Evolutionary conservation across 73 alveolate genomes (phyloP), one percentile per base, ranked within the genome.

Genomic region (Strombidium stylifer): DNA sequence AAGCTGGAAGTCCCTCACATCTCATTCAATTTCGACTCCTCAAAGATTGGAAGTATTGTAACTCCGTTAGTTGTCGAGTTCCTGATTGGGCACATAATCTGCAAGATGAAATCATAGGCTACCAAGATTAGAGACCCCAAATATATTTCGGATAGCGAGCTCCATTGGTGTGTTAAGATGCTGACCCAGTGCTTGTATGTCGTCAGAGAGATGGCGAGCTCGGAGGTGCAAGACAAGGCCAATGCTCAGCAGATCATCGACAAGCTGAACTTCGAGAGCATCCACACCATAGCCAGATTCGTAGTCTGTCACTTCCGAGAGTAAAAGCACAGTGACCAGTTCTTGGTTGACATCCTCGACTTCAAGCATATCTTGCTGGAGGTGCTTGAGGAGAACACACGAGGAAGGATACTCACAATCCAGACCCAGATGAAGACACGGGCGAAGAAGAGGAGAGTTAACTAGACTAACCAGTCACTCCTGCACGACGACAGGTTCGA

Each of bases 351-450:
- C 25, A 44, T 54, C 1, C 42, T 80, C 2, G 91, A 80, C 30
- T 80, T 48, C 58, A 48, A 80, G 10, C 76, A 56, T 49, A 18
- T 80, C 26, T 59, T 76, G 67, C n/a, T 70, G 14, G 48, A 54
- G 47, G 45, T 70, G 80, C 81, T 80, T 24, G 91, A 80, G 53
- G 84, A 80, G 27, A 70, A 80, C 54, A 70, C 84, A 1, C 54
- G 70, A 41, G 91, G 91, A 3, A 80, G 50, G 41, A 68, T 60
- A 7, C 82, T 80, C 20, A 80, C 91, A 1, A 54, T 80, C 8
- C 26, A 76, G 39, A 80, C 91, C 3, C 25, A 80, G 21, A 80
- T 42, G 34, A 30, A 32, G 24, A 40, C 14, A 28, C 49, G 37
- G 55, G 69, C 6, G 6, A 69, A 57, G 77, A 70, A 80, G 57